A percentile compares a stretch with the other conserved stretches of the same genome.
Conservation (phyloP, 129 eudicot genomes). For the Kitagawia praeruptora region DNA sequence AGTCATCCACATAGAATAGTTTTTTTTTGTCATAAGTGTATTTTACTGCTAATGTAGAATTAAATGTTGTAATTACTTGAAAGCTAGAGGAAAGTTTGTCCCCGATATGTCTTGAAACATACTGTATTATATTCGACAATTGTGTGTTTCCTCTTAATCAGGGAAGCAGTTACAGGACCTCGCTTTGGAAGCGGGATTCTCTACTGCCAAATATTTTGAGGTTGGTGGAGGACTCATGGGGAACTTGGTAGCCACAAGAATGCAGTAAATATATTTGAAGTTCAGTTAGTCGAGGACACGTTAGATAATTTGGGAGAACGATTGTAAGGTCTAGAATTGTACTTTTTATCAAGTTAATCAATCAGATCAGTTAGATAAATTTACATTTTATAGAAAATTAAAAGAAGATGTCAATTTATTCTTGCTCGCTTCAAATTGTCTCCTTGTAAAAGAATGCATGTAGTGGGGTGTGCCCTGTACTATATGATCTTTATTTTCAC, state of each 20-base stretch:
- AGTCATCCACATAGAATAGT: neutral
- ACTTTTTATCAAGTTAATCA: too few species aligned
- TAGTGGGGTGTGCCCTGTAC: neutral
- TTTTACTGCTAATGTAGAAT: neutral
- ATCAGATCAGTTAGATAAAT: too few species aligned
- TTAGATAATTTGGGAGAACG: too few species aligned
- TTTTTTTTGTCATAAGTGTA: neutral
- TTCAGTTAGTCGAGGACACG: too few species aligned
- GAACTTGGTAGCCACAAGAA: too few species aligned
- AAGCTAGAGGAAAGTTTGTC: neutral
- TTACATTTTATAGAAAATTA: too few species aligned
- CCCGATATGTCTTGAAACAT: neutral
- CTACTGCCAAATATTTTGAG: constrained; percentile 63
- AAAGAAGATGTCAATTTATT: too few species aligned
- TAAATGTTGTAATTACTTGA: neutral
- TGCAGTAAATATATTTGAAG: too few species aligned
- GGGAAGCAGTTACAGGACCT: constrained; percentile 79
- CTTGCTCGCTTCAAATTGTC: too few species aligned
- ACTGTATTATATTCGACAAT: neutral
- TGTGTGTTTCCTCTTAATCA: constrained; percentile 15
- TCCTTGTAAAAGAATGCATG: too few species aligned
- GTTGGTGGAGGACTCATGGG: constrained; percentile 45
- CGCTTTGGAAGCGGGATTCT: constrained; percentile 67
- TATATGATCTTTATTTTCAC: neutral
- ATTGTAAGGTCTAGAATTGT: too few species aligned